Evolutionary conservation across 768 basidiomycete species (phyloP), one percentile per base, ranked within the genome.

Genomic region (Udeniomyces megalosporus): DNA sequence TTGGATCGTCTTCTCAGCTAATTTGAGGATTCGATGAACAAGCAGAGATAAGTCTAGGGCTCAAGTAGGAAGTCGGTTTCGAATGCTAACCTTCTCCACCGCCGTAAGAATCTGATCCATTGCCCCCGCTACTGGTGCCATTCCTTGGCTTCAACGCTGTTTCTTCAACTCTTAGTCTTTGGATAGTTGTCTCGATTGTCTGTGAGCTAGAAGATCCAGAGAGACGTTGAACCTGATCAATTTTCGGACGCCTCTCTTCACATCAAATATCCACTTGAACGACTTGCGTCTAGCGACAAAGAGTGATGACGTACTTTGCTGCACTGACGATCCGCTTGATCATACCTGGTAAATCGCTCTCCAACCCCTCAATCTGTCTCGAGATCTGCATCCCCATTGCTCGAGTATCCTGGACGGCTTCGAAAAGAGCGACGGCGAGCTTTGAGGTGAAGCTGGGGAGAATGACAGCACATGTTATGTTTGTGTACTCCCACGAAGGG

Each of bases 401-500:
- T 8, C 52, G 52, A 0, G 51, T 59, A 6, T 59, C 63, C 28
- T 65, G 63, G 10, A 65, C 46, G 28, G 58, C 50, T 35, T 65
- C 63, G 34, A 54, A 65, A 31, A 65, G 58, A 5, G 63, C 63
- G 34, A 65, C 63, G 26, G 58, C 63, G n/a, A 65, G 58, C 42
- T 65, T 65, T 10, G 63, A 59, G 7, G 63, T 65, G 34, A 65
- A 65, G n/a, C 56, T 57, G n/a, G n/a, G n/a, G n/a, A n/a, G n/a
- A n/a, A n/a, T n/a, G n/a, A n/a, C n/a, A n/a, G n/a, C n/a, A n/a
- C n/a, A n/a, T n/a, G n/a, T n/a, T n/a, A n/a, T n/a, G n/a, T n/a
- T n/a, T n/a, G n/a, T n/a, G n/a, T n/a, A n/a, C n/a, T n/a, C n/a
- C n/a, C n/a, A n/a, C n/a, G n/a, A n/a, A n/a, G n/a, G n/a, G n/a